phyloP scores from a whole-genome alignment of 306 rosid genomes.

The cucumber (Cucumis sativus) region DNA sequence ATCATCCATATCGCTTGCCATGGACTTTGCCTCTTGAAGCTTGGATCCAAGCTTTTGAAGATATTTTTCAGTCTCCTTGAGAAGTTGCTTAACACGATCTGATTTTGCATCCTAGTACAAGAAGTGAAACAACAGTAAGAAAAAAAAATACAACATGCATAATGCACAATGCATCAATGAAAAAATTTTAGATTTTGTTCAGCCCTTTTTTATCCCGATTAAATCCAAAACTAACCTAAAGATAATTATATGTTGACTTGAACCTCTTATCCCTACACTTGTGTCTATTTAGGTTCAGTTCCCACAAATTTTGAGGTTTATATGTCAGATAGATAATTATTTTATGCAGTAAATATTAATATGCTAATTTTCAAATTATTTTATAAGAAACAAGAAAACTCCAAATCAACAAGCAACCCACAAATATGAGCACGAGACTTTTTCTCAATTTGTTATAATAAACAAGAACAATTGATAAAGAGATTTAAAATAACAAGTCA shows the following conservation, averaged over 20 bases:
- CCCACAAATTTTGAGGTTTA: neutral
- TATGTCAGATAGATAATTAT: neutral
- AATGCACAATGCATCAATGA: neutral
- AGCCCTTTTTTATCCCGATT: neutral
- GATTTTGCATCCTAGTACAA: constrained; percentile 82
- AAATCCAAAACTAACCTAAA: neutral
- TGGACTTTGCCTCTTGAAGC: constrained; percentile 72
- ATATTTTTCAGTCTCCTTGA: constrained; percentile 94
- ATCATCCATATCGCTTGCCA: constrained; percentile 57
- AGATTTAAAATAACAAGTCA: neutral
- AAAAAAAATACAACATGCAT: neutral
- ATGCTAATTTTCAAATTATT: neutral
- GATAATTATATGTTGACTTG: neutral
- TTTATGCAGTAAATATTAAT: neutral
- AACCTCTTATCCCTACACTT: neutral
- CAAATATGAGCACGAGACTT: too few relatives aligned
- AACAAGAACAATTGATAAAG: neutral
- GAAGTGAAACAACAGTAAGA: constrained; percentile 7
- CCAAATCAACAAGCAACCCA: too few relatives aligned
- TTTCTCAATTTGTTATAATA: too few relatives aligned
- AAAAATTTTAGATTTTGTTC: neutral
- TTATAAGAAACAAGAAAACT: too few relatives aligned
- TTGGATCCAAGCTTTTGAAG: constrained; percentile 98
- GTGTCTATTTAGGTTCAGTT: neutral
- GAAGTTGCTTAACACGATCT: constrained; percentile 97